Conservation (phyloP, 176 grass and related monocot genomes). For the Oryza rufipogon region DNA sequence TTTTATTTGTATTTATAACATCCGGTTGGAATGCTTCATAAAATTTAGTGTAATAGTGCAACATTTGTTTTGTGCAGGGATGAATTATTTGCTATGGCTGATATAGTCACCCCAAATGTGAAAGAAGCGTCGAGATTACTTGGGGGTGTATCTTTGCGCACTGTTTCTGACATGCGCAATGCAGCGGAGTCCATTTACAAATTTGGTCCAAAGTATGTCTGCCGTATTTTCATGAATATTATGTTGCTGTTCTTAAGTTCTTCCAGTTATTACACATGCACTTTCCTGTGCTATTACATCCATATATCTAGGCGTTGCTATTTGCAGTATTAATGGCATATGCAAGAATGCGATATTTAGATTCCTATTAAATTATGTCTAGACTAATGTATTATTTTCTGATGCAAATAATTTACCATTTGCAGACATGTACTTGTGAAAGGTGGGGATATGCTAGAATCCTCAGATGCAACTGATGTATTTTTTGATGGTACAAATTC, state of each 20-base stretch:
- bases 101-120: conserved; percentile 98
- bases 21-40: conserved; percentile 5
- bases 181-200: conserved; percentile 91
- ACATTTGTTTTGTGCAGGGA: conserved; percentile 58
- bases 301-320: not conserved
- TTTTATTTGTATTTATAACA: conserved; percentile 32
- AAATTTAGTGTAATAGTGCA: not conserved
- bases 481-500: conserved; percentile 78
- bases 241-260: not conserved
- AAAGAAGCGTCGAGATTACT: conserved; percentile 94
- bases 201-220: conserved; percentile 85
- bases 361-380: not conserved
- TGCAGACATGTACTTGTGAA: conserved; percentile 95
- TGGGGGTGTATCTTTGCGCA: conserved; percentile 60
- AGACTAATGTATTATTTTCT: conserved; percentile 6
- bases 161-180: conserved; percentile 71
- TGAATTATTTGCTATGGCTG: conserved; percentile 85
- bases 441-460: conserved; percentile 79
- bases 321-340: conserved; percentile 13
- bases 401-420: conserved; percentile 18
- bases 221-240: not conserved
- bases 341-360: conserved; percentile 4
- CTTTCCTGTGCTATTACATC: not conserved
- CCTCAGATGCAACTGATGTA: conserved; percentile 67
- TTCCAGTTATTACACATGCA: not conserved